phyloP scores from a whole-genome alignment of 2,329 filamentous ascomycete species.

The Aspergillus ibericus region DNA sequence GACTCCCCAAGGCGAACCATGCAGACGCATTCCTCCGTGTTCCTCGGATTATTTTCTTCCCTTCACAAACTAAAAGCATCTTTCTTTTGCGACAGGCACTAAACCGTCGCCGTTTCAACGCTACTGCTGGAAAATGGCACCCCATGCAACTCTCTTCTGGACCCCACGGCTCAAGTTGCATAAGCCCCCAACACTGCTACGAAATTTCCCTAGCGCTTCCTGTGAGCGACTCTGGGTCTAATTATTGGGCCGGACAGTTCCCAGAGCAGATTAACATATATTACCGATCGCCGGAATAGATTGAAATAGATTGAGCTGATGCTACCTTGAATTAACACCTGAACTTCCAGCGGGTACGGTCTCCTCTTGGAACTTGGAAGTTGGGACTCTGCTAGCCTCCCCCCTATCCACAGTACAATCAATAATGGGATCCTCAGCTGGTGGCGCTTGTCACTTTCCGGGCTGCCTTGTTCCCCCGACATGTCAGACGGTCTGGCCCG shows the following conservation, averaged over 20 bases:
- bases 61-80: neutral
- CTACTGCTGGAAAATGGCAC: neutral
- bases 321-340: neutral
- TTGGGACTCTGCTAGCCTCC: neutral
- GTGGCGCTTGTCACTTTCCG: neutral
- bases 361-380: too few relatives aligned
- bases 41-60: neutral
- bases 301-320: neutral
- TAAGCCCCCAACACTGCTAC: too few relatives aligned
- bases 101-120: neutral
- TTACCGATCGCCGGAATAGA: neutral
- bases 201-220: neutral
- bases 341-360: neutral
- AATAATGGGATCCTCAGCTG: neutral
- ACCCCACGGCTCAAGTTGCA: too few relatives aligned
- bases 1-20: too few relatives aligned
- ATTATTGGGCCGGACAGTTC: neutral
- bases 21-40: too few relatives aligned
- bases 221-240: neutral
- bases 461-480: neutral
- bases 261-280: neutral
- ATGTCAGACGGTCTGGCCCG: too few relatives aligned
- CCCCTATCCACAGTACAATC: neutral
- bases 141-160: neutral
- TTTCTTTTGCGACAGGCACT: neutral